phyloP scores from a whole-genome alignment of 257 asterid species.

The Nemophila menziesii region DNA sequence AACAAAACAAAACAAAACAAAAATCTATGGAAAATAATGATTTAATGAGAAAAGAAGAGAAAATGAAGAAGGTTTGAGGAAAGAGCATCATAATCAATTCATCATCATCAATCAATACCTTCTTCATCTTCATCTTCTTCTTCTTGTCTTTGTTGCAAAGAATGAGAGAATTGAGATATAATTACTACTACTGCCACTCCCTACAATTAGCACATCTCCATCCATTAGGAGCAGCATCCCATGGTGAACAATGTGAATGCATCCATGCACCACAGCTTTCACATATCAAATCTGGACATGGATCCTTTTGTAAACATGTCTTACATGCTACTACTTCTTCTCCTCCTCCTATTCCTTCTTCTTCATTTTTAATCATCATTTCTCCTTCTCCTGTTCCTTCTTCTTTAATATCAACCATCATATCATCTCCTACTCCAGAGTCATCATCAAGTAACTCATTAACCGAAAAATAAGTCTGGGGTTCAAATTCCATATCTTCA shows the following conservation, averaged over 20 bases:
- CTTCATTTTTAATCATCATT: slow-evolving; percentile 20
- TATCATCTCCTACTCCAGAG: slow-evolving; percentile 17
- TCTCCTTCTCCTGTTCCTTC: slow-evolving; percentile 21
- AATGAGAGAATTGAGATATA: no score
- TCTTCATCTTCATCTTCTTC: no score
- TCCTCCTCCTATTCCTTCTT: no score
- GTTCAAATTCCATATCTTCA: slow-evolving; percentile 71
- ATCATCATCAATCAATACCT: no score
- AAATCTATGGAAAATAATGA: no score
- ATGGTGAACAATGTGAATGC: slow-evolving; percentile 65
- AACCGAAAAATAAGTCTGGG: slow-evolving; percentile 87
- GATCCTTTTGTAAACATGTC: slow-evolving; percentile 31
- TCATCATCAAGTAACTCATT: slow-evolving; percentile 51
- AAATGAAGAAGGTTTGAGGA: no score
- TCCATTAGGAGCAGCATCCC: slow-evolving; percentile 36
- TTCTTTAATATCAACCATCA: slow-evolving; percentile 22
- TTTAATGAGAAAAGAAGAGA: no score
- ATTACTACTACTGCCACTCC: slow-evolving; percentile 24
- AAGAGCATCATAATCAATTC: no score
- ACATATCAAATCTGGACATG: slow-evolving; percentile 44
- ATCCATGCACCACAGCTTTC: slow-evolving; percentile 44
- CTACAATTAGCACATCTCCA: slow-evolving; percentile 87
- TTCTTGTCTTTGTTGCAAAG: no score
- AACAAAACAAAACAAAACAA: no score
- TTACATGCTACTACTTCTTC: slow-evolving; percentile 32